A percentile compares a stretch with the other conserved stretches of the same genome.
Conservation (phyloP, 2,329 filamentous ascomycete species). For the Cladosporium sp. region DNA sequence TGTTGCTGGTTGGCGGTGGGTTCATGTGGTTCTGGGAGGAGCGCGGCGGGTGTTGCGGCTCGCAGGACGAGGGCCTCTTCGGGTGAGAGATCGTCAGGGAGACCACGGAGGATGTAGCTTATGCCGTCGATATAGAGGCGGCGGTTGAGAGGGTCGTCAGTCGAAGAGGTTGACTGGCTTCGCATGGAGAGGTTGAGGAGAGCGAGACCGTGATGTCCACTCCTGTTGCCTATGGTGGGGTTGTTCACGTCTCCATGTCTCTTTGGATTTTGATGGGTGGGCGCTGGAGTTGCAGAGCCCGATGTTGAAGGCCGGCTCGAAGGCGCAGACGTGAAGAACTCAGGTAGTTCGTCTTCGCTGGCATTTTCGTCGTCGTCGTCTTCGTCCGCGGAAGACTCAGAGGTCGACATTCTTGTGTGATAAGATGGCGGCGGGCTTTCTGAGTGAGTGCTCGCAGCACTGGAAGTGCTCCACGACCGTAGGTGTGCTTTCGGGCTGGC, state of each 20-base stretch:
- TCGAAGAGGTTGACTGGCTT: not conserved
- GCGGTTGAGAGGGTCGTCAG: not conserved
- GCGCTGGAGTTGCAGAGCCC: not conserved
- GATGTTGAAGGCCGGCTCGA: slow-evolving; percentile 9
- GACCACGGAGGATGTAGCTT: slow-evolving; percentile 59
- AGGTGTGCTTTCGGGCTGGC: not conserved
- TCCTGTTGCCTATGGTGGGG: not conserved
- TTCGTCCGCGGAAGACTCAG: not conserved
- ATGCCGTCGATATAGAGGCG: slow-evolving; percentile 62
- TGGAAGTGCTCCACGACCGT: not conserved
- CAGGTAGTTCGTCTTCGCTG: not conserved
- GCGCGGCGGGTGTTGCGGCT: slow-evolving; percentile 45
- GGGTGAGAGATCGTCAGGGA: slow-evolving; percentile 54
- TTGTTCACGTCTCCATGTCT: not conserved
- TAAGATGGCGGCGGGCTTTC: slow-evolving; percentile 9
- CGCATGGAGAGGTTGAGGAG: slow-evolving; percentile 7
- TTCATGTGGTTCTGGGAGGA: slow-evolving; percentile 17
- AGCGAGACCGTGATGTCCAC: not conserved
- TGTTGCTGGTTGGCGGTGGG: slow-evolving; percentile 17
- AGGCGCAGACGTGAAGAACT: slow-evolving; percentile 2
- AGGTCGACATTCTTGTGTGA: not conserved
- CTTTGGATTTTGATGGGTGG: not conserved
- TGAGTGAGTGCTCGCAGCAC: not conserved
- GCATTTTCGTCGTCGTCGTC: not conserved
- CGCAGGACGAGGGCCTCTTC: slow-evolving; percentile 53